A percentile compares a stretch with the other conserved stretches of the same genome.
phyloP scores from a whole-genome alignment of 352 stramenopile genomes.

The Phytophthora fragariaefolia region DNA sequence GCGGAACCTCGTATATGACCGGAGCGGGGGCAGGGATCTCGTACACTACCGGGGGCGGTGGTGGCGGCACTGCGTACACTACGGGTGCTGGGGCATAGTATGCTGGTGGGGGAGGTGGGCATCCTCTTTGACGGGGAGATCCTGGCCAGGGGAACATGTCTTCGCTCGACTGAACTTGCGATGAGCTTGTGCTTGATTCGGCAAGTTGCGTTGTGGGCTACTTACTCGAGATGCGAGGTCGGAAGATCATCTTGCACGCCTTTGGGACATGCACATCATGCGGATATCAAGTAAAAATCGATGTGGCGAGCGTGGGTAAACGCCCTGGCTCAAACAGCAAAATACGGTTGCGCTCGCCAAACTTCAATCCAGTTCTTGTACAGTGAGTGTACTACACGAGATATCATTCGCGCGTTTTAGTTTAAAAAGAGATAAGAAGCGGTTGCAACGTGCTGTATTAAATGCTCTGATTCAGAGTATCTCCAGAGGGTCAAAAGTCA shows the following conservation, averaged over 20 bases:
- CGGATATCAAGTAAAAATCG: conserved; percentile 2
- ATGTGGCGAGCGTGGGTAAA: background rate
- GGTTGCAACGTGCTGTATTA: too few relatives aligned
- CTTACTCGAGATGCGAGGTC: too few relatives aligned
- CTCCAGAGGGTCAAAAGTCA: too few relatives aligned
- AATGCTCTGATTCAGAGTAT: too few relatives aligned
- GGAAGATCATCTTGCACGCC: conserved; percentile 11
- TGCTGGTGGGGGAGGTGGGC: conserved; percentile 11
- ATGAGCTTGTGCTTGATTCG: background rate
- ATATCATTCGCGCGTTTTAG: background rate
- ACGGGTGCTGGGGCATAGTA: conserved; percentile 13
- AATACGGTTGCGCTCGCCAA: too few relatives aligned
- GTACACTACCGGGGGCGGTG: conserved; percentile 7
- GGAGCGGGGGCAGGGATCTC: background rate
- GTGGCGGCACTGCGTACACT: conserved; percentile 8
- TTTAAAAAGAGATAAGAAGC: too few relatives aligned
- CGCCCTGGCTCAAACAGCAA: background rate
- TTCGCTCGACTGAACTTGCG: background rate
- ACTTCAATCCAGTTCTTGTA: too few relatives aligned
- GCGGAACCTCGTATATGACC: conserved; percentile 1
- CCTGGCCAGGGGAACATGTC: conserved; percentile 7
- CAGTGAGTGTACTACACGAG: too few relatives aligned
- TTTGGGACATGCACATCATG: conserved; percentile 3
- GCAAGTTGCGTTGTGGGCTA: conserved; percentile 15
- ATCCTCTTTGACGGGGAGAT: conserved; percentile 7